These are phyloP conservation scores for Trypanosoma boissoni DNA, from an alignment of 208 protist genomes.

Conservation along the genomic window DNA sequence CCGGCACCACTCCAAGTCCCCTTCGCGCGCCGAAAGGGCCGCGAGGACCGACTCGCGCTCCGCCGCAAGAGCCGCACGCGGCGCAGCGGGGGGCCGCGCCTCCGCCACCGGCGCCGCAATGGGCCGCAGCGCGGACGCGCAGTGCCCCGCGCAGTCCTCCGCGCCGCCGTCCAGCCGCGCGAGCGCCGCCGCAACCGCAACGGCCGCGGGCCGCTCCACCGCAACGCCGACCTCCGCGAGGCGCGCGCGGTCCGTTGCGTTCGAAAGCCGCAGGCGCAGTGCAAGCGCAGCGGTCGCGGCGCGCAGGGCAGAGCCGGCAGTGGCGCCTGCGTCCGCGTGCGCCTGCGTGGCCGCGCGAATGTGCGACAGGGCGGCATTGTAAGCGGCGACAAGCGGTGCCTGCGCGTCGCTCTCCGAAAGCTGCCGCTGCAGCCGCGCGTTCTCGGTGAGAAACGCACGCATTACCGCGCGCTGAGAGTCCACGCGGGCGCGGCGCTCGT, in stretches of 20 bases:
- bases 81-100: slow-evolving; percentile 2
- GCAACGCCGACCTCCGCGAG: neutral
- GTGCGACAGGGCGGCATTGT: neutral
- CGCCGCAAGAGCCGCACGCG: slow-evolving; percentile 5
- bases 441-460: slow-evolving; percentile 41
- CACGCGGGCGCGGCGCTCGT: slow-evolving; percentile 25
- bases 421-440: slow-evolving; percentile 44
- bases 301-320: slow-evolving; percentile 2
- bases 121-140: neutral
- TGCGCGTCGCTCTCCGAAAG: slow-evolving; percentile 14
- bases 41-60: slow-evolving; percentile 14
- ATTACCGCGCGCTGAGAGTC: slow-evolving; percentile 36
- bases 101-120: neutral
- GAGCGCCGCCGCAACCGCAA: neutral
- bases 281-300: slow-evolving; percentile 4
- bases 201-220: neutral
- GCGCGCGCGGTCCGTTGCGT: neutral
- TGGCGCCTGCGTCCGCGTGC: neutral
- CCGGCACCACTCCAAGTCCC: slow-evolving; percentile 52
- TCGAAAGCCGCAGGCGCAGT: slow-evolving; percentile 14
- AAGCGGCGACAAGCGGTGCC: slow-evolving; percentile 7
- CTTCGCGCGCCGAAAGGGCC: slow-evolving; percentile 2
- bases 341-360: slow-evolving; percentile 10
- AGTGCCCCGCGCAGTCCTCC: neutral
- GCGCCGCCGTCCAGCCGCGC: neutral